Conservation (phyloP, 1,284 basidiomycete species). For the Dichomitus squalens region DNA sequence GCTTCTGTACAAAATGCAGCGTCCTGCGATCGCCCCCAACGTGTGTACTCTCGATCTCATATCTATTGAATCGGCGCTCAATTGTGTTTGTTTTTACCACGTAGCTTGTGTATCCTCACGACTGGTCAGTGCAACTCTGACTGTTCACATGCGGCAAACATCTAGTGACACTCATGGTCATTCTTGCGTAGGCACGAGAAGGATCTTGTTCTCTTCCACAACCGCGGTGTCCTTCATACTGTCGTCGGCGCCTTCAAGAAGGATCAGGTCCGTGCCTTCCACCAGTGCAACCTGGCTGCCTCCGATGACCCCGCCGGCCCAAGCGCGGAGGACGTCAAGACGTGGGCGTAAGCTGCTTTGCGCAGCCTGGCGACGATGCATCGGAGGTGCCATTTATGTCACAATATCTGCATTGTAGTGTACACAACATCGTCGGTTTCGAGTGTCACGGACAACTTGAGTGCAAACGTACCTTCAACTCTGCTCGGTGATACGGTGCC, state of each 20-base stretch:
- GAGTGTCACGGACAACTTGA: background rate
- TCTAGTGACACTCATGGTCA: background rate
- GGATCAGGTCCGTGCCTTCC: conserved; percentile 77
- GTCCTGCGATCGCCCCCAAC: conserved; percentile 76
- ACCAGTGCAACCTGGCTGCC: conserved; percentile 83
- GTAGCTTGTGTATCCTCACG: conserved; percentile 63
- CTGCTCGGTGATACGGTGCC: no score
- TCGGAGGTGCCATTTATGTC: background rate
- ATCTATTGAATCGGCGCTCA: background rate
- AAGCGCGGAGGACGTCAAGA: conserved; percentile 58
- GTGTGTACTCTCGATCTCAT: conserved; percentile 36
- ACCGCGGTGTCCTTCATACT: conserved; percentile 76
- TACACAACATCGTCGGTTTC: no score
- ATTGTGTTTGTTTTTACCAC: background rate
- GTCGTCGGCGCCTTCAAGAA: conserved; percentile 76
- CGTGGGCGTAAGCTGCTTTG: conserved; percentile 45
- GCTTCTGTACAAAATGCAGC: conserved; percentile 76
- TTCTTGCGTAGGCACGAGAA: conserved; percentile 45
- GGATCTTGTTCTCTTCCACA: conserved; percentile 73
- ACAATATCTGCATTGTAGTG: background rate
- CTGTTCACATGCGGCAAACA: background rate
- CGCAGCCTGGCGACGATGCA: background rate
- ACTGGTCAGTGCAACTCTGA: conserved; percentile 47
- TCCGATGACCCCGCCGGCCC: conserved; percentile 73
- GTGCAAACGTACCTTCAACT: background rate